phyloP scores from a whole-genome alignment of 2,329 filamentous ascomycete genomes.

The Sporothrix dimorphospora region DNA sequence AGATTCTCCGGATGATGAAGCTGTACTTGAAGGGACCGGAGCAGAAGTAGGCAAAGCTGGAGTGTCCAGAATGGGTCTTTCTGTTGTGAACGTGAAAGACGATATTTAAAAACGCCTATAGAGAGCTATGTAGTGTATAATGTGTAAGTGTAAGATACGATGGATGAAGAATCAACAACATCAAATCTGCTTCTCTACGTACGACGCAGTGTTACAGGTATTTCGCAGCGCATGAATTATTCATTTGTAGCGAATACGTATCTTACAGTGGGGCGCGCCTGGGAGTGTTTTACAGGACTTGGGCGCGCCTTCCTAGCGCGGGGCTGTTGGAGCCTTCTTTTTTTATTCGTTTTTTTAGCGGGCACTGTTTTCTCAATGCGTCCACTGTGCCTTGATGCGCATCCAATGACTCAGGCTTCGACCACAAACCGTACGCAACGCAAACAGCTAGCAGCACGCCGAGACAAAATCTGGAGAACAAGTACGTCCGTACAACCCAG shows the following conservation, averaged over 20 bases:
- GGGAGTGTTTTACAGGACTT: background rate
- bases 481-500: no score
- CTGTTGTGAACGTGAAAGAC: background rate
- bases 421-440: background rate
- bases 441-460: no score
- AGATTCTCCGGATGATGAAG: constrained; percentile 44
- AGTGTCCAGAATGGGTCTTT: background rate
- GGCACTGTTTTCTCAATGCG: constrained; percentile 25
- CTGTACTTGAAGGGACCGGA: constrained; percentile 47
- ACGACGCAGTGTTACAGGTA: no score
- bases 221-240: no score
- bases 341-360: constrained; percentile 21
- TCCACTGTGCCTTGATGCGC: background rate
- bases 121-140: background rate
- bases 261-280: background rate
- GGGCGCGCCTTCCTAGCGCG: constrained; percentile 21
- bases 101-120: background rate
- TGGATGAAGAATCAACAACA: background rate
- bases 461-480: no score
- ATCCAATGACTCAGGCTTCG: constrained; percentile 25
- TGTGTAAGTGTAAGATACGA: constrained; percentile 3
- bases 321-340: constrained; percentile 14
- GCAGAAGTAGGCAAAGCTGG: background rate
- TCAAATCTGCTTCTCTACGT: no score
- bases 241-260: background rate